A percentile compares a stretch with the other conserved stretches of the same genome.
These are phyloP conservation scores for Pezicula rhizophila DNA, from an alignment of 2,329 filamentous ascomycete genomes.

Conservation along the genomic window DNA sequence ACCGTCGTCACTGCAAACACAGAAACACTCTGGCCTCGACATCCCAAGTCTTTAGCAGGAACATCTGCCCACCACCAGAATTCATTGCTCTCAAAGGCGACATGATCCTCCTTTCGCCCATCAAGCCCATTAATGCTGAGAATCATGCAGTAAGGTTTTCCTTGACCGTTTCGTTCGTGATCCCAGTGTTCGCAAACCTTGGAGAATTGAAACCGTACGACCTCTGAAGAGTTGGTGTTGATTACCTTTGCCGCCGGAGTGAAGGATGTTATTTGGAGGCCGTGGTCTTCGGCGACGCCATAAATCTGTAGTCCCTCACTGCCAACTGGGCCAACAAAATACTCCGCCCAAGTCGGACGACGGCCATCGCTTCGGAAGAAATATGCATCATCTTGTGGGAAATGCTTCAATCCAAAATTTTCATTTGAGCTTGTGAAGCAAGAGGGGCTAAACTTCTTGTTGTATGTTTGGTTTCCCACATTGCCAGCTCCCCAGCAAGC, in stretches of 20 bases:
- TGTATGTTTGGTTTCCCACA: slow-evolving; percentile 53
- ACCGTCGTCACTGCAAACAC: slow-evolving; percentile 53
- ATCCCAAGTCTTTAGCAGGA: slow-evolving; percentile 56
- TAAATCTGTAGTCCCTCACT: slow-evolving; percentile 42
- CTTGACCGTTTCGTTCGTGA: slow-evolving; percentile 59
- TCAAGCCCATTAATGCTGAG: slow-evolving; percentile 61
- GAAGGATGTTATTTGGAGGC: slow-evolving; percentile 52
- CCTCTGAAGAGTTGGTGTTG: slow-evolving; percentile 49
- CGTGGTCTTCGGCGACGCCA: slow-evolving; percentile 40
- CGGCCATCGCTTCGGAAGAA: slow-evolving; percentile 74
- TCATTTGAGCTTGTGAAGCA: slow-evolving; percentile 63
- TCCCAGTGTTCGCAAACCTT: slow-evolving; percentile 81
- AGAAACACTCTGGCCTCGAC: slow-evolving; percentile 60
- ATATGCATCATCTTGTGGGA: slow-evolving; percentile 58
- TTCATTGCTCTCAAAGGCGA: slow-evolving; percentile 72
- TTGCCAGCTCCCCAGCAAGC: slow-evolving; percentile 87
- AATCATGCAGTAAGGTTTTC: slow-evolving; percentile 63
- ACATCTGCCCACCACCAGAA: slow-evolving; percentile 81
- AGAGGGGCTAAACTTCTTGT: slow-evolving; percentile 59
- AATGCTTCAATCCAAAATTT: slow-evolving; percentile 76
- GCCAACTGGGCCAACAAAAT: slow-evolving; percentile 57
- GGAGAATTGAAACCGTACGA: slow-evolving; percentile 73
- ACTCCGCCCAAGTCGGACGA: slow-evolving; percentile 71
- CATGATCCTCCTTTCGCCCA: slow-evolving; percentile 59
- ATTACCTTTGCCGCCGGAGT: slow-evolving; percentile 56